These are phyloP conservation scores for Cryptococcus amylolentus DNA, from an alignment of 1,284 basidiomycete species.

Conservation along the genomic window DNA sequence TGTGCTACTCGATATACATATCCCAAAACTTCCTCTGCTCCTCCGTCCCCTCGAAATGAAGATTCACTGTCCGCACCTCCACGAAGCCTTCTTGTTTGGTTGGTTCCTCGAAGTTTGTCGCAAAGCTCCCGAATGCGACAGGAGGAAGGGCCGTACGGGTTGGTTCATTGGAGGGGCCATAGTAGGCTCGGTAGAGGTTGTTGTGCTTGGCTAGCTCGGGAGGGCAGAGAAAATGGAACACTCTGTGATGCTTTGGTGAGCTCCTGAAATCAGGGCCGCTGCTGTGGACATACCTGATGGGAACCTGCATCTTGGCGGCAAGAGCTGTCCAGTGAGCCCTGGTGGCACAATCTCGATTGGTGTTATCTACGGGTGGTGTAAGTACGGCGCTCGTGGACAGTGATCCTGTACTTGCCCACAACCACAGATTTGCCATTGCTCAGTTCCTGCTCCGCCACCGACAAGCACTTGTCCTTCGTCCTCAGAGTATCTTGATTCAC, in stretches of 20 bases:
- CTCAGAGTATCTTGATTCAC: constrained; percentile 78
- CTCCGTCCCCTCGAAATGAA: constrained; percentile 69
- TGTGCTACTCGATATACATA: constrained; percentile 33
- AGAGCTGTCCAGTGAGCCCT: constrained; percentile 66
- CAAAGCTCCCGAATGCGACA: constrained; percentile 62
- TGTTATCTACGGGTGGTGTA: constrained; percentile 67
- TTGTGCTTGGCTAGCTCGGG: constrained; percentile 82
- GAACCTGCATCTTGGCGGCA: constrained; percentile 58
- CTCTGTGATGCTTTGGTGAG: constrained; percentile 51
- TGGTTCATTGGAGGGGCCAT: constrained; percentile 31
- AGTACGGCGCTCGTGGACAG: background rate
- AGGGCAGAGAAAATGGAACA: constrained; percentile 68
- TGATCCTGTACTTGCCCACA: constrained; percentile 58
- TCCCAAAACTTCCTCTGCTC: constrained; percentile 69
- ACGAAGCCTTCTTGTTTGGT: constrained; percentile 65
- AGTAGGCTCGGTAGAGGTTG: constrained; percentile 73
- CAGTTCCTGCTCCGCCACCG: constrained; percentile 60
- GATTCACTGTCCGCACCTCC: constrained; percentile 71
- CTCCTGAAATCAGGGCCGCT: background rate
- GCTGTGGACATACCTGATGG: constrained; percentile 55
- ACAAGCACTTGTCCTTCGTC: constrained; percentile 69
- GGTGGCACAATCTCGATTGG: constrained; percentile 68
- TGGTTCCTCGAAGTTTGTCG: constrained; percentile 65
- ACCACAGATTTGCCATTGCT: constrained; percentile 64
- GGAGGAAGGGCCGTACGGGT: constrained; percentile 62